Percentiles rank a stretch among this genome's conserved stretches.
These are phyloP conservation scores for Aspergillus piperis DNA, from an alignment of 2,329 filamentous ascomycete species.

Conservation along the genomic window DNA sequence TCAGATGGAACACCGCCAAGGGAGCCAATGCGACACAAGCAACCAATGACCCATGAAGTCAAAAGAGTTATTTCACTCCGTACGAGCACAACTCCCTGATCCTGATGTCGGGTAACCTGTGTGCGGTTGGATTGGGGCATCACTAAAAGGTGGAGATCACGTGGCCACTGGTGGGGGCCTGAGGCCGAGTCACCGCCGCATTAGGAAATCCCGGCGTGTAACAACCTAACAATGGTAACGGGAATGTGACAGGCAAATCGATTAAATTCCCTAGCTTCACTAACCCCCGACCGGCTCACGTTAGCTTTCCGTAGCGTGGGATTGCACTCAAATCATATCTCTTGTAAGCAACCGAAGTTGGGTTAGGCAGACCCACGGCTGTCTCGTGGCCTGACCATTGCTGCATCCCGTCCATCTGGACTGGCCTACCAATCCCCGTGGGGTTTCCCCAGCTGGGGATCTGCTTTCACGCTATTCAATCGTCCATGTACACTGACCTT, in stretches of 20 bases:
- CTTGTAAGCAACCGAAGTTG: background rate
- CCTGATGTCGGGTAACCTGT: background rate
- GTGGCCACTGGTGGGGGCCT: background rate
- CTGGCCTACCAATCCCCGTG: background rate
- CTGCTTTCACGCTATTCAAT: background rate
- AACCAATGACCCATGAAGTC: background rate
- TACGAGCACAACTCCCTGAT: background rate
- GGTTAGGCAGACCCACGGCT: background rate
- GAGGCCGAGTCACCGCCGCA: background rate
- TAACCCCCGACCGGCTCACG: background rate
- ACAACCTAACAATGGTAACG: too few relatives aligned
- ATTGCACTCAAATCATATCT: background rate
- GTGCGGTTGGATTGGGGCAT: background rate
- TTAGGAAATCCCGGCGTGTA: background rate
- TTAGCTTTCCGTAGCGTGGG: background rate
- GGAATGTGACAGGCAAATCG: too few relatives aligned
- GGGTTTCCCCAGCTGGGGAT: conserved; percentile 2
- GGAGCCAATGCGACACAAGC: conserved; percentile 4
- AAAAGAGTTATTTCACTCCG: background rate
- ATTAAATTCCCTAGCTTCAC: background rate
- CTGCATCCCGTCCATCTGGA: background rate
- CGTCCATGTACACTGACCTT: background rate
- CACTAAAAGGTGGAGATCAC: background rate
- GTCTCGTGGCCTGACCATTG: background rate
- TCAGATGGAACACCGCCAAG: background rate